Conservation (phyloP, 208 protist genomes). For the Trypanosomatidae sp. region DNA sequence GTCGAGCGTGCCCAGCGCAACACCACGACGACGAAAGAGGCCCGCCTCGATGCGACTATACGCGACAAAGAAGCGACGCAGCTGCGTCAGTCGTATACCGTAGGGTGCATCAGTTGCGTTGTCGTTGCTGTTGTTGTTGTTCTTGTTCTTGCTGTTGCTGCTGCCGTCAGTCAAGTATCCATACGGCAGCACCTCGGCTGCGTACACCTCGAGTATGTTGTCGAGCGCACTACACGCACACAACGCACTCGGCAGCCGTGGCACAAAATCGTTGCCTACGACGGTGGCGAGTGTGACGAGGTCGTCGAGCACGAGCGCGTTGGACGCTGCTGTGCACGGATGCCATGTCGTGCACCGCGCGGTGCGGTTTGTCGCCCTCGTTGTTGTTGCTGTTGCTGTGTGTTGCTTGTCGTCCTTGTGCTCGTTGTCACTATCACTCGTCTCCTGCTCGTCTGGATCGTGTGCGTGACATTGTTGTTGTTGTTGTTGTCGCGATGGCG, state of each 20-base stretch:
- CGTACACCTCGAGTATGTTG: constrained; percentile 66
- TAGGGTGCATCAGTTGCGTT: too few relatives aligned
- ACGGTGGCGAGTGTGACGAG: constrained; percentile 65
- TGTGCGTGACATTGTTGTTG: too few relatives aligned
- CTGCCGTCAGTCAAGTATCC: constrained; percentile 64
- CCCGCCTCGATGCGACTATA: constrained; percentile 54
- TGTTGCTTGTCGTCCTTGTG: too few relatives aligned
- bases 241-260: constrained; percentile 48
- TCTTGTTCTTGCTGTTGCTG: too few relatives aligned
- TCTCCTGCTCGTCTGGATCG: too few relatives aligned
- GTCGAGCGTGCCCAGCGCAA: constrained; percentile 18
- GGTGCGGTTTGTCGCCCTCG: not conserved
- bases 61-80: constrained; percentile 36
- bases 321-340: constrained; percentile 22
- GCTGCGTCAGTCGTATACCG: too few relatives aligned
- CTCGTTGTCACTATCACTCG: too few relatives aligned
- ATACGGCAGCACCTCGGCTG: constrained; percentile 57
- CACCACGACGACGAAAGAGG: constrained; percentile 41
- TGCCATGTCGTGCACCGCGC: not conserved
- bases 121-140: too few relatives aligned
- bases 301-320: constrained; percentile 76
- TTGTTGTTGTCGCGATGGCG: not conserved
- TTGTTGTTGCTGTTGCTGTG: not conserved
- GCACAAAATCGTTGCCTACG: constrained; percentile 81
- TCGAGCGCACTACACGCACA: constrained; percentile 72